These are phyloP conservation scores for Neurospora sp. DNA, from an alignment of 495 filamentous ascomycete species.

Conservation along the genomic window DNA sequence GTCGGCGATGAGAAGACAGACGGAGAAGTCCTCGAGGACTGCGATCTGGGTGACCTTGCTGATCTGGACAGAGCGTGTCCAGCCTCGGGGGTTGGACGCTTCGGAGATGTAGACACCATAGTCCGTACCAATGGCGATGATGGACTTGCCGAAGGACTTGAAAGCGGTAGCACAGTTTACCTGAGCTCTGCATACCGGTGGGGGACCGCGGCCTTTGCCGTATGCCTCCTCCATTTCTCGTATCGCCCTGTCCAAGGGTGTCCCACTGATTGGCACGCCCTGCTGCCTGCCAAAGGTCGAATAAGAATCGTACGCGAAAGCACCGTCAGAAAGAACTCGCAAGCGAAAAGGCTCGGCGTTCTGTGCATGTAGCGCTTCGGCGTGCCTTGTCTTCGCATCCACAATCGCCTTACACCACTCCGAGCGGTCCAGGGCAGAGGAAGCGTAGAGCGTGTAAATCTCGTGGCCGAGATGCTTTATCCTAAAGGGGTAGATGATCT, in stretches of 20 bases:
- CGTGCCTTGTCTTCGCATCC: constrained; percentile 88
- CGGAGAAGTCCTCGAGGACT: constrained; percentile 88
- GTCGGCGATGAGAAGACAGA: constrained; percentile 84
- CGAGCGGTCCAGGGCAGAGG: constrained; percentile 56
- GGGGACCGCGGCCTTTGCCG: constrained; percentile 53
- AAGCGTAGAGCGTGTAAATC: constrained; percentile 79
- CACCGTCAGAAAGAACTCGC: constrained; percentile 81
- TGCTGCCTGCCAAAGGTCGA: constrained; percentile 34
- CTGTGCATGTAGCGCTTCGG: constrained; percentile 75
- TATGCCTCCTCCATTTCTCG: constrained; percentile 73
- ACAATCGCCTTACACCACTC: constrained; percentile 94
- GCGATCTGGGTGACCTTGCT: constrained; percentile 81
- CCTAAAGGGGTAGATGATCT: constrained; percentile 84
- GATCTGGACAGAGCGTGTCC: constrained; percentile 70
- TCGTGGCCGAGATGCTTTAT: constrained; percentile 95
- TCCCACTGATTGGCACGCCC: constrained; percentile 60
- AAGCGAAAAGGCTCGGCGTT: constrained; percentile 95
- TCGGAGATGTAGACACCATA: constrained; percentile 85
- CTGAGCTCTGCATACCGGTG: constrained; percentile 65
- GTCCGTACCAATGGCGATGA: constrained; percentile 94
- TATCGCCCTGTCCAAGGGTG: constrained; percentile 85
- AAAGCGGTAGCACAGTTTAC: constrained; percentile 95
- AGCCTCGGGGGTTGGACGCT: constrained; percentile 75
- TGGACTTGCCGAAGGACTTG: constrained; percentile 65
- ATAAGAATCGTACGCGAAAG: constrained; percentile 74